Conservation (phyloP, 139 green algal genomes). For the Eudorina sp. region DNA sequence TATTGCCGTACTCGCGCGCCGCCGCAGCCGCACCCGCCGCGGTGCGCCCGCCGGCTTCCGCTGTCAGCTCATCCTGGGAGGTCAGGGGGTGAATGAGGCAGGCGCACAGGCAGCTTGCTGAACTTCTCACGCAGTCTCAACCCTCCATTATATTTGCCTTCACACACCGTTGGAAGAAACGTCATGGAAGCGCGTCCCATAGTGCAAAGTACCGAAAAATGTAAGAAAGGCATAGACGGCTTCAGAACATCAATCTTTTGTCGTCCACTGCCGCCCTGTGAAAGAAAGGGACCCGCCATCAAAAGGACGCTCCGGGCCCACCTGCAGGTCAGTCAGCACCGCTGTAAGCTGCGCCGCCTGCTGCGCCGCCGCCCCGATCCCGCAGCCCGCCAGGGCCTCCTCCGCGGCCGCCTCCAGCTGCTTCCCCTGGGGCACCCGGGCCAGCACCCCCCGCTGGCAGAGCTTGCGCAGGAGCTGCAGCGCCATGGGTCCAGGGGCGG, state of each 20-base stretch:
- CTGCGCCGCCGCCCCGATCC: neutral
- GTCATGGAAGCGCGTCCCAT: too few relatives aligned
- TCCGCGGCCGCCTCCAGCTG: constrained; percentile 23
- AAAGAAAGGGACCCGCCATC: too few relatives aligned
- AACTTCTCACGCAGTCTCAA: too few relatives aligned
- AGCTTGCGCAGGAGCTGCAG: constrained; percentile 55
- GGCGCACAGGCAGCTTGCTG: too few relatives aligned
- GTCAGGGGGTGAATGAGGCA: too few relatives aligned
- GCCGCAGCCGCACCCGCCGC: neutral
- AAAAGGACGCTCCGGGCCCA: too few relatives aligned
- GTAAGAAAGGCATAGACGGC: too few relatives aligned
- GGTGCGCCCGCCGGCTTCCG: neutral
- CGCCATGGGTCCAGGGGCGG: constrained; percentile 38
- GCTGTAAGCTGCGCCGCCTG: constrained; percentile 57
- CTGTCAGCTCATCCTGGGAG: neutral
- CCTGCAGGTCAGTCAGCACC: constrained; percentile 32
- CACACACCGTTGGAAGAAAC: too few relatives aligned
- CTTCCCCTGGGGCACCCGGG: neutral
- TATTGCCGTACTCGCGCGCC: constrained; percentile 19
- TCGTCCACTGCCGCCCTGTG: too few relatives aligned
- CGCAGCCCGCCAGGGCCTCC: neutral
- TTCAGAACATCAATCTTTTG: too few relatives aligned
- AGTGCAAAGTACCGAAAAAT: too few relatives aligned
- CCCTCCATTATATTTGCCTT: too few relatives aligned
- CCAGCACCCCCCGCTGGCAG: constrained; percentile 49